phyloP scores from a whole-genome alignment of 768 basidiomycete genomes.

The Mycena polygramma region DNA sequence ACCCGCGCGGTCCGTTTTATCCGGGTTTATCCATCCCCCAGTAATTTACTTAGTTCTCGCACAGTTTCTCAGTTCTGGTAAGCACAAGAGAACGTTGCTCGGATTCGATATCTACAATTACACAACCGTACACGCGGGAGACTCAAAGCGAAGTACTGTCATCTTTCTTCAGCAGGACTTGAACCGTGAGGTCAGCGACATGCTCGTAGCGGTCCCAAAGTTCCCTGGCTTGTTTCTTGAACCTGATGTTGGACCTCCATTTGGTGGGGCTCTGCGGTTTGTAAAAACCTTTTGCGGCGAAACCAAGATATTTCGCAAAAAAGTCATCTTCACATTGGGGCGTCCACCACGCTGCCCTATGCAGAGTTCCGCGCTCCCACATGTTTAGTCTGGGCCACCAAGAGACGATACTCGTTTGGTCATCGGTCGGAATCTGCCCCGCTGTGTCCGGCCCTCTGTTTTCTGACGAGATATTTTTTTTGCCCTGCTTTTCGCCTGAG shows the following conservation, averaged over 20 bases:
- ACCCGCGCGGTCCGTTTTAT: too few species aligned
- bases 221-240: neutral
- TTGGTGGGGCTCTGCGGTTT: neutral
- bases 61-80: too few species aligned
- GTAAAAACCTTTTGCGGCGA: neutral
- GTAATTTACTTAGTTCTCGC: too few species aligned
- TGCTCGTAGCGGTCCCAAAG: constrained; percentile 1
- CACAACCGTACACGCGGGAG: too few species aligned
- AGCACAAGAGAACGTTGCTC: too few species aligned
- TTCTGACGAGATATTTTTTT: neutral
- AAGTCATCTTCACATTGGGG: constrained; percentile 6
- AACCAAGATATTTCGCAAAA: neutral
- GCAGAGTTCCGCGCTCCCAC: constrained; percentile 10
- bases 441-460: neutral
- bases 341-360: neutral
- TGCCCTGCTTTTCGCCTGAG: neutral
- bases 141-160: too few species aligned
- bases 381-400: constrained; percentile 7
- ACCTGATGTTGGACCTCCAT: constrained; percentile 3
- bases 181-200: neutral
- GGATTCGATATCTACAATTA: too few species aligned
- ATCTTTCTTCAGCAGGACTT: too few species aligned
- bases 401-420: neutral
- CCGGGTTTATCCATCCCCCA: too few species aligned
- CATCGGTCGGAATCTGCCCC: neutral